These are phyloP conservation scores for Gymnopilus junonius DNA, from an alignment of 768 basidiomycete genomes.

Conservation along the genomic window DNA sequence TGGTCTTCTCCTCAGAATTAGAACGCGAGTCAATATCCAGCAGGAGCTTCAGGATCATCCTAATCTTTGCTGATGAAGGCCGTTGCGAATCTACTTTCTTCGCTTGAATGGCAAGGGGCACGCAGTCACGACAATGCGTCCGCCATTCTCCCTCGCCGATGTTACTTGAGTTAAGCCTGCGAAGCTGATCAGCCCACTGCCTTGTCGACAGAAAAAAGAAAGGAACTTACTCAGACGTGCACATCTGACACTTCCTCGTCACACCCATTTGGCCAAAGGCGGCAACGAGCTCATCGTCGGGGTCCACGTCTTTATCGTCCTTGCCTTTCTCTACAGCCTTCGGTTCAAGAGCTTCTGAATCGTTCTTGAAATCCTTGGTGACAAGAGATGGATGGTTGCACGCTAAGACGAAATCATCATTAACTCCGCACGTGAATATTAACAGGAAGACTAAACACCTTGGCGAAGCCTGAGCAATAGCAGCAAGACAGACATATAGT, in stretches of 20 bases:
- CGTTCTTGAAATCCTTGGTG: conserved; percentile 72
- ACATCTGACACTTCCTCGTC: conserved; percentile 76
- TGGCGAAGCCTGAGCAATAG: conserved; percentile 85
- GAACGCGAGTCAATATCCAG: conserved; percentile 62
- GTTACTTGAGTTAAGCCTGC: conserved; percentile 44
- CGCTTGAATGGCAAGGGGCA: conserved; percentile 52
- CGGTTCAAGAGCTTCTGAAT: conserved; percentile 78
- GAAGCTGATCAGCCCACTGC: conserved; percentile 1
- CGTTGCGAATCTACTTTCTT: conserved; percentile 54
- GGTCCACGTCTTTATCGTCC: conserved; percentile 58
- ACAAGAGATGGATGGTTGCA: conserved; percentile 91
- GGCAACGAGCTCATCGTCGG: conserved; percentile 72
- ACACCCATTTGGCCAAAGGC: conserved; percentile 76
- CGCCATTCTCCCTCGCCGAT: conserved; percentile 42
- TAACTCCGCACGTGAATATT: not conserved
- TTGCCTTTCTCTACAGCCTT: conserved; percentile 52
- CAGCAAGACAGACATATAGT: conserved; percentile 73
- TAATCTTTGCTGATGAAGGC: conserved; percentile 84
- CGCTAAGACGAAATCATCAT: conserved; percentile 46
- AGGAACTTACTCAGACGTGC: conserved; percentile 64
- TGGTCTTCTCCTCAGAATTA: conserved; percentile 81
- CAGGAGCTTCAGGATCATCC: conserved; percentile 79
- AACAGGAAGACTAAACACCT: conserved; percentile 47
- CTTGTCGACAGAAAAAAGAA: not conserved
- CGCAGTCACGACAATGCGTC: conserved; percentile 65